phyloP scores from a whole-genome alignment of 495 filamentous ascomycete genomes.

The Penicillium antarcticum region DNA sequence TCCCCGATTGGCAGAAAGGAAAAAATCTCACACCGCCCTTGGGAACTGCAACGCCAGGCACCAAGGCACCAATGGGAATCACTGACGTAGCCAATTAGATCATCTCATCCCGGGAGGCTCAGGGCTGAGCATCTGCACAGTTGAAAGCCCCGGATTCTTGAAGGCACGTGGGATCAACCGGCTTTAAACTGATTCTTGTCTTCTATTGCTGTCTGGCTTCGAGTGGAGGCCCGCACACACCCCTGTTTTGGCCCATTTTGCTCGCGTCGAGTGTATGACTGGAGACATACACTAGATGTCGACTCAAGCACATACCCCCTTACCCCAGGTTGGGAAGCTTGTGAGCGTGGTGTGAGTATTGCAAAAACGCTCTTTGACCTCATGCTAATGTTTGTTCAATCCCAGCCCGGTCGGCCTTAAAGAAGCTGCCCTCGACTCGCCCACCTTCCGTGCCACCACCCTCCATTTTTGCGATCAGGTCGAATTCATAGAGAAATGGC shows the following conservation, averaged over 20 bases:
- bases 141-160: constrained; percentile 5
- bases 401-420: constrained; percentile 79
- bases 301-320: constrained; percentile 38
- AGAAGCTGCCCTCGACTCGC: constrained; percentile 94
- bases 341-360: constrained; percentile 52
- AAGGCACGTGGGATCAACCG: constrained; percentile 14
- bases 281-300: constrained; percentile 47
- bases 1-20: constrained; percentile 23
- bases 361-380: background rate
- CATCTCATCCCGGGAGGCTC: constrained; percentile 12
- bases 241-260: constrained; percentile 8
- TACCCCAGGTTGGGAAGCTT: constrained; percentile 51
- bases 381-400: constrained; percentile 12
- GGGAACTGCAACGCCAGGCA: constrained; percentile 12
- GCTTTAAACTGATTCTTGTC: constrained; percentile 1
- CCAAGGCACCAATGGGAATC: constrained; percentile 12
- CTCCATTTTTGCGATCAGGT: constrained; percentile 90
- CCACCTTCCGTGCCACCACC: constrained; percentile 87
- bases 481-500: constrained; percentile 89
- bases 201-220: background rate
- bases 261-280: constrained; percentile 36
- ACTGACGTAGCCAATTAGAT: constrained; percentile 47
- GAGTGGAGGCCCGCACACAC: constrained; percentile 1
- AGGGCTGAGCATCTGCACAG: constrained; percentile 1
- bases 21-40: constrained; percentile 30